Evolutionary conservation across 2,329 filamentous ascomycete species (phyloP).

Genomic region (Trichophyton mentagrophytes): DNA sequence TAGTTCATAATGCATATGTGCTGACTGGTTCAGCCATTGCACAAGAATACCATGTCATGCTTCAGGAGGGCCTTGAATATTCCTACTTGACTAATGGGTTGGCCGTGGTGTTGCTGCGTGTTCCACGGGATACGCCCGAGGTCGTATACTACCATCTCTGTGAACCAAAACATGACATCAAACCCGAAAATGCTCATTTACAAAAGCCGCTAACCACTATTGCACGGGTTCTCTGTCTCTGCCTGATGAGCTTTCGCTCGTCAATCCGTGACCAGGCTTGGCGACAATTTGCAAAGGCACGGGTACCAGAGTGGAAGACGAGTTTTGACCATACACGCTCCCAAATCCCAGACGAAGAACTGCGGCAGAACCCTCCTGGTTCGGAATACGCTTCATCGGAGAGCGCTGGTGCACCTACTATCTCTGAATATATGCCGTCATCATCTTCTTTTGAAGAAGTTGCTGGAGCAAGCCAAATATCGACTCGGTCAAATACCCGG

Average conservation of each 20-base stretch:
- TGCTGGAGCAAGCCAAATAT: constrained; percentile 11
- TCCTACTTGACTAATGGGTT: constrained; percentile 19
- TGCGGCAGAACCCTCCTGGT: constrained; percentile 12
- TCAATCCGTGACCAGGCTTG: constrained; percentile 15
- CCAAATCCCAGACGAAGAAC: constrained; percentile 15
- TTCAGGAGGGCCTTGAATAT: constrained; percentile 19
- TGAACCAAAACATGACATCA: constrained; percentile 17
- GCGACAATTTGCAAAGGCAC: constrained; percentile 13
- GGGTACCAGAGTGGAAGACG: constrained; percentile 15
- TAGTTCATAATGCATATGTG: constrained; percentile 17
- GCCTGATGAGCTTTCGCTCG: constrained; percentile 17
- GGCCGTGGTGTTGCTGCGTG: constrained; percentile 12
- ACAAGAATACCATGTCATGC: constrained; percentile 22
- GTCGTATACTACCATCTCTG: constrained; percentile 19
- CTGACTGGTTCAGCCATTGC: constrained; percentile 15
- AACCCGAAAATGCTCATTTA: constrained; percentile 7
- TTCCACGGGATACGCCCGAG: constrained; percentile 17
- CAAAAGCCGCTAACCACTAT: constrained; percentile 14
- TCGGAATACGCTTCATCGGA: constrained; percentile 10
- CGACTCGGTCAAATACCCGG: constrained; percentile 12
- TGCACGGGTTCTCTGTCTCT: constrained; percentile 16
- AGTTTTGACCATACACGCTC: constrained; percentile 15
- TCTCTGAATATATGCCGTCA: constrained; percentile 14
- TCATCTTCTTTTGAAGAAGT: constrained; percentile 15
- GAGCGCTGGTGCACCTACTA: neutral